Base-by-base conservation (phyloP, 2,329 filamentous ascomycete genomes). In the Pezicula carpinea region DNA sequence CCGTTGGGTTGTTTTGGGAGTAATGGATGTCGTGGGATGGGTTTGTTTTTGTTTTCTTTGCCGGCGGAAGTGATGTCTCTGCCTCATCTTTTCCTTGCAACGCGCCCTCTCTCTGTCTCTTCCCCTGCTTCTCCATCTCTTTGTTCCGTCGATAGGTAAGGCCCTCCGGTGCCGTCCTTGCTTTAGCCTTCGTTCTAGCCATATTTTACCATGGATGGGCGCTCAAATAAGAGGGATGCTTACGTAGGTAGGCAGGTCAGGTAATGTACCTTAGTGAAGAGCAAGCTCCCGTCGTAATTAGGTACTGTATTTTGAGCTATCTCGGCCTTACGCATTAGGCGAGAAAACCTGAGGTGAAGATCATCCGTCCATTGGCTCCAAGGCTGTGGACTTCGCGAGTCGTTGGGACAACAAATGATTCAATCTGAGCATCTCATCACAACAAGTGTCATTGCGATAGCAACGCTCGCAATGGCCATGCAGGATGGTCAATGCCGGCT, bases 21-120 rank as follows among this genome's bases (percentile, higher is more conserved):
- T n/a, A n/a, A n/a, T 4, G 17, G 33, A 35, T n/a, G n/a, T 35
- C 33, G 47, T 75, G 59, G n/a, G 75, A 58, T 8, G 66, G 57
- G 47, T 69, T 21, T 26, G 21, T 21, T 6, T 13, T 40, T 22
- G 39, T 35, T 17, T 22, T 35, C 10, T 39, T 40, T 29, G 32
- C 26, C 14, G n/a, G 33, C 14, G 17, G 31, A 23, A 23, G 43
- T 42, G 31, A 34, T 31, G 52, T 23, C 17, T 42, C n/a, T 35
- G 23, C 32, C 15, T 23, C 33, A 17, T 34, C 35, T 21, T 23
- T 17, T 26, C 22, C 40, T 36, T 43, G 31, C 19, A 6, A 14
- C 7, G 21, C 33, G 17, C 14, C 26, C 43, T 39, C 19, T 17
- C 26, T 41, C 23, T 36, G 15, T 40, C 48, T 39, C 43, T 51